phyloP scores from a whole-genome alignment of 2,329 filamentous ascomycete species.

The Aspergillus sp. region DNA sequence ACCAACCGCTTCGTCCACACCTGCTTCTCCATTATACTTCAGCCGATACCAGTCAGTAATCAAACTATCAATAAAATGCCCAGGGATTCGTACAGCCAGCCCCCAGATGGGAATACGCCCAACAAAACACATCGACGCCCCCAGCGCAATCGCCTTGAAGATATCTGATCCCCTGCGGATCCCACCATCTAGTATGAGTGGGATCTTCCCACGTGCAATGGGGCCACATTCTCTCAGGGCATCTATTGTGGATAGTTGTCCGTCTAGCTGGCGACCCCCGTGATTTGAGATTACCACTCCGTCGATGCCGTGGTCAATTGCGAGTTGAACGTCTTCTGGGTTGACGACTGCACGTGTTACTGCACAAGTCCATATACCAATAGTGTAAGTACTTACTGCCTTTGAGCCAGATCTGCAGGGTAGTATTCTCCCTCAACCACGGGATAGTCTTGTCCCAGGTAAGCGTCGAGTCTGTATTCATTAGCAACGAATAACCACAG shows the following conservation, averaged over 20 bases:
- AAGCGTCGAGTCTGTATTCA: constrained; percentile 26
- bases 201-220: constrained; percentile 25
- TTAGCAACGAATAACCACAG: neutral
- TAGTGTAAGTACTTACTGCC: constrained; percentile 6
- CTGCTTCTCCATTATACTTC: constrained; percentile 23
- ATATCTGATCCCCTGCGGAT: constrained; percentile 26
- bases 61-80: neutral
- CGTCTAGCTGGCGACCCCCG: constrained; percentile 31
- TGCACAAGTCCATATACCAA: constrained; percentile 10
- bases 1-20: constrained; percentile 24
- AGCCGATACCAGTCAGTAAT: neutral
- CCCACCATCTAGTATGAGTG: constrained; percentile 24
- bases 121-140: constrained; percentile 22
- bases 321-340: constrained; percentile 27
- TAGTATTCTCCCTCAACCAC: constrained; percentile 46
- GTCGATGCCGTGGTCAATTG: constrained; percentile 26
- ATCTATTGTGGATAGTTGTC: constrained; percentile 29
- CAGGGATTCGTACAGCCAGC: constrained; percentile 19
- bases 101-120: constrained; percentile 28
- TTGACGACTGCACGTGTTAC: constrained; percentile 11
- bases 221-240: constrained; percentile 20
- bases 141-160: constrained; percentile 28
- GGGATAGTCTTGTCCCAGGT: constrained; percentile 49
- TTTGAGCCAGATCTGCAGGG: constrained; percentile 36
- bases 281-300: constrained; percentile 35